Conservation (phyloP, 257 asterid genomes). For the Verbena officinalis region DNA sequence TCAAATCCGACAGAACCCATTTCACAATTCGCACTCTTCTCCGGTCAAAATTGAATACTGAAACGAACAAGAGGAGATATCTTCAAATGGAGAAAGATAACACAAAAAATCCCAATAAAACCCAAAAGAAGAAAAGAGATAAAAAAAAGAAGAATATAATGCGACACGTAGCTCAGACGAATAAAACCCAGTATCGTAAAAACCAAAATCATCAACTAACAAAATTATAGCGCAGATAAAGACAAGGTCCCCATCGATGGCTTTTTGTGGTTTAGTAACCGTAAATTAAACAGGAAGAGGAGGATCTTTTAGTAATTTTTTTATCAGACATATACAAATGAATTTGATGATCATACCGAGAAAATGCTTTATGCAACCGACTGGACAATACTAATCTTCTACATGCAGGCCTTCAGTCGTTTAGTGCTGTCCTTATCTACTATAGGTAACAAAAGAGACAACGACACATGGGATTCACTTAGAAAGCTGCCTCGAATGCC, state of each 20-base stretch:
- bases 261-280: slow-evolving; percentile 42
- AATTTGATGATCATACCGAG: slow-evolving; percentile 33
- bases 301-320: slow-evolving; percentile 37
- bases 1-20: slow-evolving; percentile 61
- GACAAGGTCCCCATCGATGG: slow-evolving; percentile 44
- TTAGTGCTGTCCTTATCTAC: slow-evolving; percentile 39
- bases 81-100: slow-evolving; percentile 28
- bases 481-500: slow-evolving; percentile 27
- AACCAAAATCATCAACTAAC: slow-evolving; percentile 35
- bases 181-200: slow-evolving; percentile 32
- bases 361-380: slow-evolving; percentile 35
- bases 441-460: slow-evolving; percentile 21
- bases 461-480: slow-evolving; percentile 36
- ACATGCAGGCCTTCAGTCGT: slow-evolving; percentile 28
- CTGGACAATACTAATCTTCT: slow-evolving; percentile 15
- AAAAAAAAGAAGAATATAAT: slow-evolving; percentile 33
- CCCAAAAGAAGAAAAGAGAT: slow-evolving; percentile 24
- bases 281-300: slow-evolving; percentile 26
- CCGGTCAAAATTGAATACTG: slow-evolving; percentile 18
- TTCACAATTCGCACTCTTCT: slow-evolving; percentile 29
- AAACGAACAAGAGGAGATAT: slow-evolving; percentile 28
- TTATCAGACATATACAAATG: neutral
- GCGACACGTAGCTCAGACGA: slow-evolving; percentile 45
- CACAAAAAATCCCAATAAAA: slow-evolving; percentile 14
- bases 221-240: slow-evolving; percentile 35